phyloP scores from a whole-genome alignment of 140 eudicot genomes.

The Anethum foeniculum region DNA sequence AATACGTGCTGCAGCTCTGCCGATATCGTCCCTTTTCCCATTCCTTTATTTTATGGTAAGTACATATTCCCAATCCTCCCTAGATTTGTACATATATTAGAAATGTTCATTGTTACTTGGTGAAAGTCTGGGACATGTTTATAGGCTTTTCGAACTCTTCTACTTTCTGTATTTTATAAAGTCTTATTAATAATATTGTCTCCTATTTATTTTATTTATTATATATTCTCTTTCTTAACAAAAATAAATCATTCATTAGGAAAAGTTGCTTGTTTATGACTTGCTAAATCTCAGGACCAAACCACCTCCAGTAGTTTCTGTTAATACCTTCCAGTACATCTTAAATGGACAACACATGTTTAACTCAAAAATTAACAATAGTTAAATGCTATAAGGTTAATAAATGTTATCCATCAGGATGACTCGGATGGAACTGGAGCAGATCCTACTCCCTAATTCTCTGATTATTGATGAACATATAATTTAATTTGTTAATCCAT shows the following conservation, averaged over 20 bases:
- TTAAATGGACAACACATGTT: too few relatives aligned
- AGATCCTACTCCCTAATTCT: neutral
- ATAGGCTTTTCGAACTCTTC: neutral
- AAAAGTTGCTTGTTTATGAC: neutral
- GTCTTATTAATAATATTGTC: neutral
- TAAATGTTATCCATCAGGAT: neutral
- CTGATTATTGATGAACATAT: neutral
- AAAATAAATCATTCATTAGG: neutral
- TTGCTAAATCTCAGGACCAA: neutral
- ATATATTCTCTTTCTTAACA: neutral
- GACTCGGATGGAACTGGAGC: neutral
- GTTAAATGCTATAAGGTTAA: neutral
- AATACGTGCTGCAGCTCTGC: constrained; percentile 49
- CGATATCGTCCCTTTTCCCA: constrained; percentile 83
- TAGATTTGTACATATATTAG: neutral
- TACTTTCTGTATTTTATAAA: neutral
- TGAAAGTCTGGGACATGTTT: neutral
- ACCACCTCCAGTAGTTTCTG: neutral
- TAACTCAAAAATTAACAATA: neutral
- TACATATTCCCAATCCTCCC: neutral
- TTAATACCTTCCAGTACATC: neutral
- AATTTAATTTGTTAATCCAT: neutral
- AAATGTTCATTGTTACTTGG: neutral
- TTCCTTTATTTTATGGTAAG: constrained; percentile 85
- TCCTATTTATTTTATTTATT: neutral